These are phyloP conservation scores for Melocanna baccifera DNA, from an alignment of 176 grass and related monocot genomes.

Conservation along the genomic window DNA sequence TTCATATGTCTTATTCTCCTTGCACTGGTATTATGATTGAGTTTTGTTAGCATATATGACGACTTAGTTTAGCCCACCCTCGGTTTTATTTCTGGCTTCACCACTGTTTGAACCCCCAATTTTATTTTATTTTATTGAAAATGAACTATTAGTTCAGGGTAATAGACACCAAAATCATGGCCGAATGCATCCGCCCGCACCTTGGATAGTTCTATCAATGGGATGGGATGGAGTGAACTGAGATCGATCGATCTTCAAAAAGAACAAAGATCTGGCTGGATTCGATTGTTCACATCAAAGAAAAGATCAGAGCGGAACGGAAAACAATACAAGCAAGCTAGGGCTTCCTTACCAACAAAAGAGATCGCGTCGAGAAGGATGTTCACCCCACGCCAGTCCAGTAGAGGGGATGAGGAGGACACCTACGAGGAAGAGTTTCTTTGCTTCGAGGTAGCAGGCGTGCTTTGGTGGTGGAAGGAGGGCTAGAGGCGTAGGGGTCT, in stretches of 20 bases:
- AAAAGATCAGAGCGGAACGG: background rate
- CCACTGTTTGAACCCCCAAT: too few species aligned
- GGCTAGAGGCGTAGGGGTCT: background rate
- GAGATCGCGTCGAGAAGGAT: background rate
- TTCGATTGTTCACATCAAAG: background rate
- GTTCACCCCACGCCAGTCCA: background rate
- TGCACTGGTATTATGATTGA: too few species aligned
- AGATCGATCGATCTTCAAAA: background rate
- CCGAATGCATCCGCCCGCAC: background rate
- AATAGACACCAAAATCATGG: background rate
- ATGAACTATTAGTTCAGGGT: background rate
- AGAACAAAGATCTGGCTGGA: constrained; percentile 2
- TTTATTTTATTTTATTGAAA: background rate
- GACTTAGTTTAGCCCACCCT: too few species aligned
- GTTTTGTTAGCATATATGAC: too few species aligned
- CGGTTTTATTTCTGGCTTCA: too few species aligned
- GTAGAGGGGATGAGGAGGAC: background rate
- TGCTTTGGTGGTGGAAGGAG: too few species aligned
- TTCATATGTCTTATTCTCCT: too few species aligned
- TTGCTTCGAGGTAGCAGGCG: background rate
- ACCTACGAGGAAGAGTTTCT: background rate
- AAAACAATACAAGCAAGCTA: background rate
- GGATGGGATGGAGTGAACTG: background rate
- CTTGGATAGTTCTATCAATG: background rate
- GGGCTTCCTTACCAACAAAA: constrained; percentile 15